These are phyloP conservation scores for Elongisporangium senticosum DNA, from an alignment of 352 stramenopile genomes.

Conservation along the genomic window DNA sequence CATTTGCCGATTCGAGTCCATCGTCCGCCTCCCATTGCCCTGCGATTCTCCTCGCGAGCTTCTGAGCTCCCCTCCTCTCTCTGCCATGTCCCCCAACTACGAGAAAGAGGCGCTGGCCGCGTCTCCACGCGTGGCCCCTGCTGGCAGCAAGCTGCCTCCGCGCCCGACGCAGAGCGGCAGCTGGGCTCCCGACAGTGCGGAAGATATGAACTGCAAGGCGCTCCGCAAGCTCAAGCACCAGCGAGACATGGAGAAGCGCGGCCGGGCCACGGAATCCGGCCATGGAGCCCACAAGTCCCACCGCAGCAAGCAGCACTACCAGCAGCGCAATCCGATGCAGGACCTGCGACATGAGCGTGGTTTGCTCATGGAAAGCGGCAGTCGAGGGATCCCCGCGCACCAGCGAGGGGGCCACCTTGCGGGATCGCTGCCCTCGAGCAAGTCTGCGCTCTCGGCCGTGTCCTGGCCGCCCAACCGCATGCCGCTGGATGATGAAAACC, in stretches of 20 bases:
- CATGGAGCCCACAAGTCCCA: constrained; percentile 27
- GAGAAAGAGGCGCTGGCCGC: constrained; percentile 11
- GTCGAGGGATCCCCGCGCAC: constrained; percentile 30
- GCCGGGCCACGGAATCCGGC: constrained; percentile 13
- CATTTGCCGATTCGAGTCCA: constrained; percentile 4
- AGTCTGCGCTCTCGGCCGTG: constrained; percentile 11
- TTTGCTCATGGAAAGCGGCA: constrained; percentile 15
- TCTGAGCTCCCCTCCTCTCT: constrained; percentile 1
- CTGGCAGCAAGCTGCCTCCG: neutral
- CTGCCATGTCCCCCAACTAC: constrained; percentile 12
- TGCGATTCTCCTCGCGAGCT: neutral
- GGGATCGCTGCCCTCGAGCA: constrained; percentile 29
- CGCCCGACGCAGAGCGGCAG: neutral
- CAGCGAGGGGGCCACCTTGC: constrained; percentile 26
- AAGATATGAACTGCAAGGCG: constrained; percentile 45
- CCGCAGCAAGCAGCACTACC: constrained; percentile 20
- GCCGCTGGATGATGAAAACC: neutral
- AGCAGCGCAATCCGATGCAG: constrained; percentile 15
- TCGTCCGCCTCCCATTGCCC: neutral
- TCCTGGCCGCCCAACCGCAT: constrained; percentile 46
- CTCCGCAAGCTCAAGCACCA: constrained; percentile 70
- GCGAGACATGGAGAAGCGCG: constrained; percentile 25
- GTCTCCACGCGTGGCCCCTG: neutral
- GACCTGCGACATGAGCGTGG: constrained; percentile 33
- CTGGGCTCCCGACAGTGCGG: neutral